Evolutionary conservation across 1,284 basidiomycete genomes (phyloP), one percentile per base, ranked within the genome.

Genomic region (Rhodotorula sp.): DNA sequence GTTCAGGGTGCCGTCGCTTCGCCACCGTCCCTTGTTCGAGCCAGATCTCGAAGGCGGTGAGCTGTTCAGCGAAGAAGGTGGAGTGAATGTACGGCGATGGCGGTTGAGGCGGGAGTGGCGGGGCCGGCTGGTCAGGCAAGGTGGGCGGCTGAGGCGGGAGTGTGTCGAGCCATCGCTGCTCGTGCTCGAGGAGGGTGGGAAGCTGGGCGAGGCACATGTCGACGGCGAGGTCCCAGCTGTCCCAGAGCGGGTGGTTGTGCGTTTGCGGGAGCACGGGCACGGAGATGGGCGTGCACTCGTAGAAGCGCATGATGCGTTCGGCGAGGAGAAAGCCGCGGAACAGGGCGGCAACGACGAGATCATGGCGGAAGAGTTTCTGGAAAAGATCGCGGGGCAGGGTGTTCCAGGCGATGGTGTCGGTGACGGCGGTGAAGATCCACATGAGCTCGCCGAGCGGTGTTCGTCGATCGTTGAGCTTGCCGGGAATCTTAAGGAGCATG

Each of bases 381-480:
- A 99, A 99, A 18, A 94, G 87, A 62, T 95, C 92, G 61, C 90
- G 87, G 28, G 94, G 91, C 78, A 99, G 94, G 0, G 93, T 92
- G 18, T 94, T 94, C 95, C 96, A 99, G 20, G 96, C 96, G 73
- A 99, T 98, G 13, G 95, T 98, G 81, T 99, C 95, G 24, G 95
- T 99, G 73, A 99, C 93, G 52, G 95, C 93, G 3, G 93, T 98
- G 82, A 99, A 98, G 76, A 99, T 98, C 95, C 96, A 99, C 80
- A 97, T 97, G 37, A 99, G 87, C 81, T 99, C 95, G 62, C 95
- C 95, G 2, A 99, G 84, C 1, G 95, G 95, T 5, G 96, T 98
- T 31, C 94, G 86, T 46, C 95, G 86, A 78, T 99, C 95, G 80
- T 97, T 97, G 70, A 99, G 85, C 77, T 97, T 93, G 8, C 96